Base-by-base conservation (phyloP, 441 rosid species). In the Isatis lusitanica region DNA sequence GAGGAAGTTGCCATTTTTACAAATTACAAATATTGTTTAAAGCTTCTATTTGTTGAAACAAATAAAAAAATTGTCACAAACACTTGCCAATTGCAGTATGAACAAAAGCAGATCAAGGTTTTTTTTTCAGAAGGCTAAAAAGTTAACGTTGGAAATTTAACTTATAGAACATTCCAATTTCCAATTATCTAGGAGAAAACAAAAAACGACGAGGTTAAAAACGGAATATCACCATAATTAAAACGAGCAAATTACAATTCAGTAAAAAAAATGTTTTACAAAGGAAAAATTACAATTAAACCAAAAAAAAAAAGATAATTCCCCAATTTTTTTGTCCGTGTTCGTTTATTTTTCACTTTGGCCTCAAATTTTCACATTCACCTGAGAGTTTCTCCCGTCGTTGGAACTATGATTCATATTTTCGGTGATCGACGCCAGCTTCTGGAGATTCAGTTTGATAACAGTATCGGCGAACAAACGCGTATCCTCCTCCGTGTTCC, bases 401-500 rank as follows among this genome's bases (percentile, higher is more conserved):
- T 42, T 61, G 70, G 72, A 38, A 8, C 60, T 26, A 46, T 66
- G 69, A 48, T 40, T 24, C 66, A 74, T 74, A 61, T 46, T 71
- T 79, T 79, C 74, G 43, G 80, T 68, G 15, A 79, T 40, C 1
- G 79, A 46, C 7, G 83, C 85, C 2, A 85, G 80, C 66, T 79
- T 85, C 63, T 82, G 83, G 1, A 85, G 79, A 75, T 85, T 85
- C 68, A 81, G 24, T 43, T 70, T 78, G 13, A 83, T 77, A 1
- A 83, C 80, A 1, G 86, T 85, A 71, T 81, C 84, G 0, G 79
- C 86, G 15, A 83, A 83, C 78, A 83, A 30, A 50, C 74, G 69
- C 2, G 85, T 80, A 61, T 83, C 88, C 61, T 85, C 88, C 26
- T 78, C 82, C 55, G 83, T 64, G 66, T 85, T 85, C 24, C 86